Percentiles rank a stretch among this genome's conserved stretches.
Evolutionary conservation across 139 green algal species (phyloP).

Genomic region (Micractinium conductrix): DNA sequence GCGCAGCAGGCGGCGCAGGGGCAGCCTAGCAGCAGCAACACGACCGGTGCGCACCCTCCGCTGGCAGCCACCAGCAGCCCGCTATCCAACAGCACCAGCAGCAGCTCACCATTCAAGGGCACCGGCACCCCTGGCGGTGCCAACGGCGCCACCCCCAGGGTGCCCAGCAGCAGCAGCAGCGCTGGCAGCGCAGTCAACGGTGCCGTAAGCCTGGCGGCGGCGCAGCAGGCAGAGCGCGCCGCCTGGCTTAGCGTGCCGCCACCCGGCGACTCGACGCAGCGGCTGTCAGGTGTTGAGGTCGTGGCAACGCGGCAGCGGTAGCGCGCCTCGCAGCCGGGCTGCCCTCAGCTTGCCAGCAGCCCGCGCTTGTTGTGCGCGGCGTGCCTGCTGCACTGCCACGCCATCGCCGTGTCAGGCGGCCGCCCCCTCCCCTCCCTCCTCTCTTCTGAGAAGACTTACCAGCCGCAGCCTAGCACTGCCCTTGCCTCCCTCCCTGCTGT

Average conservation of each 20-base stretch:
- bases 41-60: not conserved
- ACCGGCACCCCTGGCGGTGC: not conserved
- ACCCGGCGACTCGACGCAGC: not conserved
- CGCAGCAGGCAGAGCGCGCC: not conserved
- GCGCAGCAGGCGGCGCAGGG: not conserved
- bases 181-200: conserved; percentile 1
- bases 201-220: not conserved
- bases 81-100: not conserved
- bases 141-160: not conserved
- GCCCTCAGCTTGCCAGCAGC: not conserved
- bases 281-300: not conserved
- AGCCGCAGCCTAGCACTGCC: conserved; percentile 10
- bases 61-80: not conserved
- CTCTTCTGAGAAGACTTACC: not conserved
- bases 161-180: not conserved
- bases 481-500: not conserved
- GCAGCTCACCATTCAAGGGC: not conserved
- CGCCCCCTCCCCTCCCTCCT: not conserved
- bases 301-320: conserved; percentile 5
- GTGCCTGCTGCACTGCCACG: not conserved
- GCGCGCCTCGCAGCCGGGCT: not conserved
- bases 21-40: not conserved
- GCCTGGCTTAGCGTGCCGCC: not conserved
- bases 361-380: not conserved
- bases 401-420: not conserved